Conservation (phyloP, 2,329 filamentous ascomycete species). For the Alternaria sp. region DNA sequence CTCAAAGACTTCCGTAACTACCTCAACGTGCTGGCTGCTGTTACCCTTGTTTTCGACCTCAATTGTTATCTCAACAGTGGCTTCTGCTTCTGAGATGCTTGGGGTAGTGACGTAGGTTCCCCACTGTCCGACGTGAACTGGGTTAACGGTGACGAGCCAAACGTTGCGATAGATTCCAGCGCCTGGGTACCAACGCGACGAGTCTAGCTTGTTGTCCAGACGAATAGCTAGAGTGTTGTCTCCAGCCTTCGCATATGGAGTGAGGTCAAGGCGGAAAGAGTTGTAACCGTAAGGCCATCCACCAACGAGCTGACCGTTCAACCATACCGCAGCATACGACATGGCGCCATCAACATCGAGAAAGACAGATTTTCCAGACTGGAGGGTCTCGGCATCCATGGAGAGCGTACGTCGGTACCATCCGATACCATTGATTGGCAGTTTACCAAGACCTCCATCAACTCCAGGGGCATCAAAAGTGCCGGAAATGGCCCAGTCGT, state of each 20-base stretch:
- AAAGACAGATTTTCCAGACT: slow-evolving; percentile 53
- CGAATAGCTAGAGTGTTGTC: slow-evolving; percentile 61
- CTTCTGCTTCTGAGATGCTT: slow-evolving; percentile 55
- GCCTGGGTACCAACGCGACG: slow-evolving; percentile 64
- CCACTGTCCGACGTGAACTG: slow-evolving; percentile 58
- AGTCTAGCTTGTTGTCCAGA: slow-evolving; percentile 59
- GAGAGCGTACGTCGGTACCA: slow-evolving; percentile 60
- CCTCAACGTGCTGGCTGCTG: slow-evolving; percentile 44
- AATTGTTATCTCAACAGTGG: slow-evolving; percentile 56
- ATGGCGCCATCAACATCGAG: slow-evolving; percentile 62
- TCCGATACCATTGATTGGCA: slow-evolving; percentile 63
- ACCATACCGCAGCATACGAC: slow-evolving; percentile 62
- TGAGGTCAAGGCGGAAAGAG: slow-evolving; percentile 62
- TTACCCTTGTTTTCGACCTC: slow-evolving; percentile 58
- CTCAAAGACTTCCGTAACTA: slow-evolving; percentile 54
- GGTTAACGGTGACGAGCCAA: slow-evolving; percentile 61
- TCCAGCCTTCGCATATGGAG: slow-evolving; percentile 49
- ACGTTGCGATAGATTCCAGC: slow-evolving; percentile 64
- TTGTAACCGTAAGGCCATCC: slow-evolving; percentile 63
- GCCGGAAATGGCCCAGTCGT: slow-evolving; percentile 61
- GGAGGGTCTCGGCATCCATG: slow-evolving; percentile 29
- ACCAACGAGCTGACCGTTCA: slow-evolving; percentile 60
- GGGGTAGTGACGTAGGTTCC: slow-evolving; percentile 60
- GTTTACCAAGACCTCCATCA: slow-evolving; percentile 51
- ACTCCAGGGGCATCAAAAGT: slow-evolving; percentile 53